These are phyloP conservation scores for Chromera velia DNA, from an alignment of 73 alveolate species.

Conservation along the genomic window DNA sequence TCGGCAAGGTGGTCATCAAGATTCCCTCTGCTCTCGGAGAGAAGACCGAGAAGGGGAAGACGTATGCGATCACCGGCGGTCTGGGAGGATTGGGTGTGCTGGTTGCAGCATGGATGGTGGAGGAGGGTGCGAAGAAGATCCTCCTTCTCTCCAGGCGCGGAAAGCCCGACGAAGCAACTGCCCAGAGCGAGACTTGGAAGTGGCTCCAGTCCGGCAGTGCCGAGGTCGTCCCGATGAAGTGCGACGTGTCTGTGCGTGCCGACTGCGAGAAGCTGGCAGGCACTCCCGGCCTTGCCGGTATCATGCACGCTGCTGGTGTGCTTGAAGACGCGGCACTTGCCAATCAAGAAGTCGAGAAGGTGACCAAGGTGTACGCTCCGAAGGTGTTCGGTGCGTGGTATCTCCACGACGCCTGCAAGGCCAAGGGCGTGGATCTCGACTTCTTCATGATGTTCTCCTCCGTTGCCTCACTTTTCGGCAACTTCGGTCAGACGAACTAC, in stretches of 20 bases:
- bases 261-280: too few species aligned
- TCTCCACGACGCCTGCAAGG: not conserved
- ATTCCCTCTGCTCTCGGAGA: not conserved
- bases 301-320: conserved; percentile 33
- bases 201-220: too few species aligned
- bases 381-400: not conserved
- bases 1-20: conserved; percentile 11
- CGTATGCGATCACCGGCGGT: conserved; percentile 19
- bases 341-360: conserved; percentile 5
- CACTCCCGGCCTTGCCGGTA: too few species aligned
- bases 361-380: not conserved
- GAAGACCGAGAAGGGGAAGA: not conserved
- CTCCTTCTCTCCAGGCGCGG: not conserved
- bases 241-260: too few species aligned
- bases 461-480: not conserved
- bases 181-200: too few species aligned
- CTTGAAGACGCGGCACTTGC: conserved; percentile 41
- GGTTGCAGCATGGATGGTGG: conserved; percentile 11
- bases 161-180: not conserved
- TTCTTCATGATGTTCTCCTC: conserved; percentile 20
- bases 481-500: conserved; percentile 32
- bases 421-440: not conserved
- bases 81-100: conserved; percentile 20
- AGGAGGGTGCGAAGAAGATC: conserved; percentile 13
- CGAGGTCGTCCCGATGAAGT: too few species aligned